These are phyloP conservation scores for Leccinum pachyderme DNA, from an alignment of 1,284 basidiomycete genomes.

Conservation along the genomic window DNA sequence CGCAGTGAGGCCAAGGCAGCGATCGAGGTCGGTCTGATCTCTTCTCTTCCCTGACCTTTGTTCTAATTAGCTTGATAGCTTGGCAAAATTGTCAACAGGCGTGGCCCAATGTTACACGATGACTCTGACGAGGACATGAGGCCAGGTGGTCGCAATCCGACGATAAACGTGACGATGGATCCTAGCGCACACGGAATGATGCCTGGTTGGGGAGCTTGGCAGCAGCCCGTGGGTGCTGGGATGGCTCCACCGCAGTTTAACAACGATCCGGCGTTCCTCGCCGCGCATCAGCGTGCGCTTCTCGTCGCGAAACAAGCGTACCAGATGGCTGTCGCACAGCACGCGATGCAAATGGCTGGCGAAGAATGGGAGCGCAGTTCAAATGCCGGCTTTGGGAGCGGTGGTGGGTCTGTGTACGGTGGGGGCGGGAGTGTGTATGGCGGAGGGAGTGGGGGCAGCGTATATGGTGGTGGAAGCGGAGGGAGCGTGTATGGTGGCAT, in stretches of 20 bases:
- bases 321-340: constrained; percentile 81
- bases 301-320: constrained; percentile 80
- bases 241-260: constrained; percentile 32
- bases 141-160: constrained; percentile 15
- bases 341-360: constrained; percentile 76
- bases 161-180: constrained; percentile 47
- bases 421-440: constrained; percentile 31
- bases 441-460: constrained; percentile 37
- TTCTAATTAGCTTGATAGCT: constrained; percentile 44
- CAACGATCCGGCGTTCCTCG: constrained; percentile 55
- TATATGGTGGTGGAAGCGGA: constrained; percentile 36
- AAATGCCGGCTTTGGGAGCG: constrained; percentile 41
- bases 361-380: constrained; percentile 85
- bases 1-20: constrained; percentile 74
- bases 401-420: constrained; percentile 35
- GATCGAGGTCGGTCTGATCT: constrained; percentile 58
- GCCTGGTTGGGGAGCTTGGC: constrained; percentile 30
- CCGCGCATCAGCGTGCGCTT: constrained; percentile 80
- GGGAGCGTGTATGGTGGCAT: constrained; percentile 43
- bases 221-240: constrained; percentile 29
- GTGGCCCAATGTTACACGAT: constrained; percentile 53
- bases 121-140: constrained; percentile 51
- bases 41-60: constrained; percentile 8
- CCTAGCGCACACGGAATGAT: constrained; percentile 34
- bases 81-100: constrained; percentile 77